phyloP scores from a whole-genome alignment of 345 rosid species.

The Linum usitatissimum region DNA sequence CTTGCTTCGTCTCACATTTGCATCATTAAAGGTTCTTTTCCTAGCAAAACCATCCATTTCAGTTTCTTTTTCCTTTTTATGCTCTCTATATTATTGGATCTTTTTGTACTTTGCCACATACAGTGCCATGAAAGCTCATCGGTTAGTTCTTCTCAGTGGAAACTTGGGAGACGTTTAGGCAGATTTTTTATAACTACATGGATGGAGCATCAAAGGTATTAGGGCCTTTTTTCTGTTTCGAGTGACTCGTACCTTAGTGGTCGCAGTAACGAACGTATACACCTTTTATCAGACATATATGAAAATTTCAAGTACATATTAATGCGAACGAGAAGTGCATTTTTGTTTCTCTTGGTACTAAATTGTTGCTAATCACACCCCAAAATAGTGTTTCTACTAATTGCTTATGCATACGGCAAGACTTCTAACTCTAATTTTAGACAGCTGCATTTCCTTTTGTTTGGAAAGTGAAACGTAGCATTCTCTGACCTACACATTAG shows the following conservation, averaged over 20 bases:
- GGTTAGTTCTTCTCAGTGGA: conserved; percentile 86
- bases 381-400: neutral
- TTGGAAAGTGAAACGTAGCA: no score
- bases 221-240: neutral
- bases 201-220: conserved; percentile 86
- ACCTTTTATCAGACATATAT: neutral
- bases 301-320: neutral
- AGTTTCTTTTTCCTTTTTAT: conserved; percentile 9
- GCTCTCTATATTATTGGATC: conserved; percentile 27
- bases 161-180: conserved; percentile 72
- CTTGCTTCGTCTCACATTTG: conserved; percentile 2
- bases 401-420: neutral
- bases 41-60: conserved; percentile 3
- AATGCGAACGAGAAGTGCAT: neutral
- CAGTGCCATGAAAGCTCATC: conserved; percentile 91
- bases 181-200: conserved; percentile 74
- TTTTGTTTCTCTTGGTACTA: neutral
- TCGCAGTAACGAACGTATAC: neutral
- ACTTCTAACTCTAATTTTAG: no score
- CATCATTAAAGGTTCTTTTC: conserved; percentile 1
- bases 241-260: neutral
- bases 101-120: conserved; percentile 28
- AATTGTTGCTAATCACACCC: neutral
- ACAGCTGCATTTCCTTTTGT: no score
- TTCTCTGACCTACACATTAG: no score